Percentiles rank a stretch among this genome's conserved stretches.
Conservation (phyloP, 306 rosid genomes). For the Rosa multiflora region DNA sequence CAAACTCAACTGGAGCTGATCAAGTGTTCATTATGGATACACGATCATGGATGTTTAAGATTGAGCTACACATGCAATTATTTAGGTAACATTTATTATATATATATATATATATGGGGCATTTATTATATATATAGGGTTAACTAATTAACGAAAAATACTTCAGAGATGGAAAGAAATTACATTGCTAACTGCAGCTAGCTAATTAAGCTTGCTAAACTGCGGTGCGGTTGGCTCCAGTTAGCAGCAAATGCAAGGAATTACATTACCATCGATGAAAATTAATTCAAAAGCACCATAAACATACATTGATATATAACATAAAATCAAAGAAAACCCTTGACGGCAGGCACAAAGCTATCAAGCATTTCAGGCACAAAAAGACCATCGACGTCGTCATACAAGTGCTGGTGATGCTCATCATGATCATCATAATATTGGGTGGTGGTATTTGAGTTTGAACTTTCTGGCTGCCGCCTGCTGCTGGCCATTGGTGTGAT, state of each 20-base stretch:
- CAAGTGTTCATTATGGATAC: too few species aligned
- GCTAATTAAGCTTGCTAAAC: background rate
- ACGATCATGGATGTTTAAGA: too few species aligned
- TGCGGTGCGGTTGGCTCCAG: background rate
- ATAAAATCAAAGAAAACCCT: background rate
- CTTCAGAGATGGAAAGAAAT: background rate
- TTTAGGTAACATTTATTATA: too few species aligned
- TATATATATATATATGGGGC: too few species aligned
- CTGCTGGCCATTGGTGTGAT: background rate
- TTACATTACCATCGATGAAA: too few species aligned
- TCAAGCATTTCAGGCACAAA: conserved; percentile 60
- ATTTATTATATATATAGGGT: too few species aligned
- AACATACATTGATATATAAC: background rate
- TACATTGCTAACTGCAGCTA: background rate
- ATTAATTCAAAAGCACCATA: background rate
- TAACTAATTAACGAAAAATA: background rate
- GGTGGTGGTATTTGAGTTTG: conserved; percentile 6
- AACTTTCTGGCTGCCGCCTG: conserved; percentile 21
- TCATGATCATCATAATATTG: conserved; percentile 18
- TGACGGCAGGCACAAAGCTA: conserved; percentile 22
- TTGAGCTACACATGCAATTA: too few species aligned
- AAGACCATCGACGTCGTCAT: conserved; percentile 38
- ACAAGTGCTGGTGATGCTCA: conserved; percentile 4
- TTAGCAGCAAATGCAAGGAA: background rate
- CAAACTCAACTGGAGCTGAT: too few species aligned